Conservation (phyloP, 1,284 basidiomycete species). For the Athelia psychrophila region DNA sequence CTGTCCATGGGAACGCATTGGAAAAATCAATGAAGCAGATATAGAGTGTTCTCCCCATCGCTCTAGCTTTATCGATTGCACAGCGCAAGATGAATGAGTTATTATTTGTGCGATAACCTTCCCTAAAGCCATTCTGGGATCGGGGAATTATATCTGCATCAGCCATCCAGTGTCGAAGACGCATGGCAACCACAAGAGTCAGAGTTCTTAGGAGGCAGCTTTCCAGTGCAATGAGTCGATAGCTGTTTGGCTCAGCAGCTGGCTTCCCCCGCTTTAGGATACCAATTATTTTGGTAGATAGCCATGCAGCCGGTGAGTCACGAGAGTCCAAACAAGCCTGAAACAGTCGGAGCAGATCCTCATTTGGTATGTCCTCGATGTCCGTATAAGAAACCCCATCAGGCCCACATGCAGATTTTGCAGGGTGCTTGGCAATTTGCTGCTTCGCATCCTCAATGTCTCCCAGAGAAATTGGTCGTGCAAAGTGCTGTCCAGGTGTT, state of each 20-base stretch:
- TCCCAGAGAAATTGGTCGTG: no score
- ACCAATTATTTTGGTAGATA: no score
- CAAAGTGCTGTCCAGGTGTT: no score
- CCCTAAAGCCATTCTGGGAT: conserved; percentile 25
- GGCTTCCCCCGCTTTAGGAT: neutral
- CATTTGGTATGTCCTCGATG: no score
- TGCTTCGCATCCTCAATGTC: no score
- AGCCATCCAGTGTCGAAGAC: neutral
- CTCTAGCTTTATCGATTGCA: conserved; percentile 21
- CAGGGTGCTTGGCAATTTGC: no score
- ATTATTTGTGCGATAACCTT: conserved; percentile 17
- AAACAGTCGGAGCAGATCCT: no score
- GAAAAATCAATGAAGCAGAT: conserved; percentile 26
- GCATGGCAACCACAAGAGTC: neutral
- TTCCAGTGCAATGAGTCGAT: neutral
- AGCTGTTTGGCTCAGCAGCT: neutral
- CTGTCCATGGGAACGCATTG: conserved; percentile 32
- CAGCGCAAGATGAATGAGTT: conserved; percentile 19
- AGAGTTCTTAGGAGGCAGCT: neutral
- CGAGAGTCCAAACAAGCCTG: no score
- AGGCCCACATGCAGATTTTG: no score
- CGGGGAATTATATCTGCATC: conserved; percentile 8
- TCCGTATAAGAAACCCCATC: no score
- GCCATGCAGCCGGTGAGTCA: no score
- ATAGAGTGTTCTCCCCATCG: conserved; percentile 14